A percentile compares a stretch with the other conserved stretches of the same genome.
Evolutionary conservation across 352 stramenopile species (phyloP).

Genomic region (Globisporangium camurandrum): DNA sequence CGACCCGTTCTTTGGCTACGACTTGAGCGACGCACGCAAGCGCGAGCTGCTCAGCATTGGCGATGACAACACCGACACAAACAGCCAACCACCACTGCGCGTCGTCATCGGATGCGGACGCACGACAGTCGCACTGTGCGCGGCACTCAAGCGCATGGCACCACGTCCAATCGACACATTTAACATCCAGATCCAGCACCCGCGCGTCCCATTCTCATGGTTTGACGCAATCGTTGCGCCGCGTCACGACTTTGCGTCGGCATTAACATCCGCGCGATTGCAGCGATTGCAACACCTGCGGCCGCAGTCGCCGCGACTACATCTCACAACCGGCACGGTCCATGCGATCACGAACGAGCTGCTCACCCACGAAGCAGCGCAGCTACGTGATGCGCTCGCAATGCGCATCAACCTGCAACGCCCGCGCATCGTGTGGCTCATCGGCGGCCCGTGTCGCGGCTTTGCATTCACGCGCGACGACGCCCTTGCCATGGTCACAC

Average conservation of each 20-base stretch:
- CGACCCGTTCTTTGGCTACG: constrained; percentile 50
- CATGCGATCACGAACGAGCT: constrained; percentile 23
- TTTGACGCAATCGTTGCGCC: constrained; percentile 62
- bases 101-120: constrained; percentile 68
- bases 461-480: constrained; percentile 39
- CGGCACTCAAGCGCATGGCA: constrained; percentile 29
- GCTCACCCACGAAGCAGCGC: constrained; percentile 17
- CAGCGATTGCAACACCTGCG: background rate
- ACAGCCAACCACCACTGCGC: constrained; percentile 6
- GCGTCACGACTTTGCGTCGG: constrained; percentile 36
- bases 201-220: constrained; percentile 34
- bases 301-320: constrained; percentile 16
- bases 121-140: constrained; percentile 56
- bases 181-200: constrained; percentile 77
- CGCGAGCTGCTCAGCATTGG: background rate
- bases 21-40: constrained; percentile 1
- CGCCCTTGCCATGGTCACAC: constrained; percentile 26
- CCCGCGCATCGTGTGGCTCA: constrained; percentile 34
- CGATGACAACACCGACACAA: background rate
- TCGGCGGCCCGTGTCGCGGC: constrained; percentile 58
- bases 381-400: constrained; percentile 11
- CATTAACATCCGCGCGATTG: no score
- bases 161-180: constrained; percentile 16
- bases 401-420: constrained; percentile 9
- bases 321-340: constrained; percentile 50